These are phyloP conservation scores for Nakaseomyces bracarensis DNA, from an alignment of 1,139 yeast genomes.

Conservation along the genomic window DNA sequence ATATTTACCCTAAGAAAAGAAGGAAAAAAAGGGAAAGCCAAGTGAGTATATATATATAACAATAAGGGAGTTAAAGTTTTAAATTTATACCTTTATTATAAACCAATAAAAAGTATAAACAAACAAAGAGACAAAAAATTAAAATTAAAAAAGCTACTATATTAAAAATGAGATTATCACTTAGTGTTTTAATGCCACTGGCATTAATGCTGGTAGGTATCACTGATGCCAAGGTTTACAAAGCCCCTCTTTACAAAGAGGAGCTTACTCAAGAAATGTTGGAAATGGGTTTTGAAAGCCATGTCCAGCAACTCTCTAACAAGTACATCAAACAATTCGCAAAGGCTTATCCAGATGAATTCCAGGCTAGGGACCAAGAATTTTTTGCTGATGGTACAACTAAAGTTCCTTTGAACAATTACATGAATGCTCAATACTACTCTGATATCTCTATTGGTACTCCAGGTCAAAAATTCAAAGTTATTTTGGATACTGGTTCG, in stretches of 20 bases:
- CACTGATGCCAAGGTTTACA: conserved; percentile 45
- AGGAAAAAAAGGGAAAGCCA: not conserved
- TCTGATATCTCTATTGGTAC: conserved; percentile 86
- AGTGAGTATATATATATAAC: not conserved
- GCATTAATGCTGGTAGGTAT: conserved; percentile 45
- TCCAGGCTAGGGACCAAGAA: conserved; percentile 23
- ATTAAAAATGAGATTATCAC: conserved; percentile 30
- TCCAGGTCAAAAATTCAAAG: conserved; percentile 87
- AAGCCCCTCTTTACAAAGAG: conserved; percentile 55
- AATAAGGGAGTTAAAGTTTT: not conserved
- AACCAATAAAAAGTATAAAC: not conserved
- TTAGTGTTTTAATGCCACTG: conserved; percentile 66
- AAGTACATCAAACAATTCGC: conserved; percentile 59
- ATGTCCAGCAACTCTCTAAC: conserved; percentile 60
- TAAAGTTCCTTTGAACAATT: conserved; percentile 80
- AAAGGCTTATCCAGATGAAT: conserved; percentile 36
- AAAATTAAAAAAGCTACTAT: not conserved
- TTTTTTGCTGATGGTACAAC: conserved; percentile 36
- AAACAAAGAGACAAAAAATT: not conserved
- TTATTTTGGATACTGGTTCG: conserved; percentile 88
- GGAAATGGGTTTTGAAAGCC: conserved; percentile 53
- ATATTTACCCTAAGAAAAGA: too few relatives aligned
- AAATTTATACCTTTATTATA: not conserved
- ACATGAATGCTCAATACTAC: conserved; percentile 88
- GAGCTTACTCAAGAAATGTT: conserved; percentile 54